Percentiles rank a stretch among this genome's conserved stretches.
Evolutionary conservation across 768 basidiomycete species (phyloP).

Genomic region (Lentinula raphanica): DNA sequence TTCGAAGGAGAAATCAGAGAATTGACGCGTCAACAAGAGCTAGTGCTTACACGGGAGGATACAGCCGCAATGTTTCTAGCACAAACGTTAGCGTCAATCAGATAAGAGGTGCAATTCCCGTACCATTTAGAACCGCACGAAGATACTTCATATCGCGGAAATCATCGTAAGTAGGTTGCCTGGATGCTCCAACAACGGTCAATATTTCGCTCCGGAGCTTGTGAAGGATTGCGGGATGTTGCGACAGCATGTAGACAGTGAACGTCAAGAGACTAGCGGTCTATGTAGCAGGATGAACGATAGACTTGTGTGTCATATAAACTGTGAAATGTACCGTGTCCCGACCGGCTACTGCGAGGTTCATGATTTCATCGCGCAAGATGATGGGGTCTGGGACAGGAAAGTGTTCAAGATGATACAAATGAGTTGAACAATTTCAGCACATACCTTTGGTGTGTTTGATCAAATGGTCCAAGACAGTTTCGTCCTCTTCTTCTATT

Average conservation of each 20-base stretch:
- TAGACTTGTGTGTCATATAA: too few relatives aligned
- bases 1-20: slow-evolving; percentile 13
- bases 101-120: not conserved
- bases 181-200: slow-evolving; percentile 34
- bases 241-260: slow-evolving; percentile 48
- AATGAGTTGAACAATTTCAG: not conserved
- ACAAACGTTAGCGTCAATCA: not conserved
- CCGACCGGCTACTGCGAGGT: slow-evolving; percentile 39
- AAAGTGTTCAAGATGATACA: slow-evolving; percentile 1
- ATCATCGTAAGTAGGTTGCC: slow-evolving; percentile 48
- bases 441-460: slow-evolving; percentile 45
- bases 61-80: slow-evolving; percentile 47
- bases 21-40: not conserved
- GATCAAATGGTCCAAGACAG: slow-evolving; percentile 49
- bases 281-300: slow-evolving; percentile 17
- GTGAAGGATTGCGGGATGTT: slow-evolving; percentile 40
- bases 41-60: slow-evolving; percentile 36
- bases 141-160: slow-evolving; percentile 56
- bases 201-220: slow-evolving; percentile 49
- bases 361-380: slow-evolving; percentile 39
- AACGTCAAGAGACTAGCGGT: slow-evolving; percentile 50
- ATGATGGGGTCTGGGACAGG: slow-evolving; percentile 36
- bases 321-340: slow-evolving; percentile 38
- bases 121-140: slow-evolving; percentile 51
- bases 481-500: slow-evolving; percentile 33